Percentiles rank a stretch among this genome's conserved stretches.
These are phyloP conservation scores for Scheffersomyces illinoinensis DNA, from an alignment of 1,139 yeast genomes.

Conservation along the genomic window DNA sequence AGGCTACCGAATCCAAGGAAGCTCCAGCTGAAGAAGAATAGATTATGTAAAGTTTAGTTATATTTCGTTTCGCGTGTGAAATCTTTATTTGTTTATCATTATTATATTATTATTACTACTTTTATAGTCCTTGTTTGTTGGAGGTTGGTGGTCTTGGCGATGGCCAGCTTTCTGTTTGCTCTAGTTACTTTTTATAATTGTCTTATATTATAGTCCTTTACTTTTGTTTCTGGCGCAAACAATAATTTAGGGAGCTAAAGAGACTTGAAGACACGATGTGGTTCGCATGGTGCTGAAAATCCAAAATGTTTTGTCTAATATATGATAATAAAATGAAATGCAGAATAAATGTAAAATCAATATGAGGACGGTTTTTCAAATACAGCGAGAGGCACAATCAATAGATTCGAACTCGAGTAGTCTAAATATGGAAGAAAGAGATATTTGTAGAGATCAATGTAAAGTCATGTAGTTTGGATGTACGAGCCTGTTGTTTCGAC, in stretches of 20 bases:
- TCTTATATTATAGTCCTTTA: background rate
- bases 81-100: slow-evolving; percentile 1
- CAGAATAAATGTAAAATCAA: background rate
- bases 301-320: background rate
- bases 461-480: too few species aligned
- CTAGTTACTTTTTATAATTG: background rate
- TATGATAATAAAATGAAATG: background rate
- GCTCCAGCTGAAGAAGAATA: slow-evolving; percentile 29
- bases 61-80: slow-evolving; percentile 1
- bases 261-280: background rate
- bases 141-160: background rate
- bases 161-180: background rate
- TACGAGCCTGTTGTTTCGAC: too few species aligned
- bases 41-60: slow-evolving; percentile 16
- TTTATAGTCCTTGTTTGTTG: background rate
- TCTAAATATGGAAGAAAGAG: too few species aligned
- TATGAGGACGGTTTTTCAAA: too few species aligned
- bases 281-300: background rate
- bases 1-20: slow-evolving; percentile 12
- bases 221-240: background rate
- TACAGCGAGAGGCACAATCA: too few species aligned
- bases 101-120: background rate
- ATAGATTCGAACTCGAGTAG: too few species aligned
- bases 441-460: too few species aligned
- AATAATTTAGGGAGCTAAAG: background rate